Base-by-base conservation (phyloP, 768 basidiomycete genomes). In the Lactarius deliciosus region DNA sequence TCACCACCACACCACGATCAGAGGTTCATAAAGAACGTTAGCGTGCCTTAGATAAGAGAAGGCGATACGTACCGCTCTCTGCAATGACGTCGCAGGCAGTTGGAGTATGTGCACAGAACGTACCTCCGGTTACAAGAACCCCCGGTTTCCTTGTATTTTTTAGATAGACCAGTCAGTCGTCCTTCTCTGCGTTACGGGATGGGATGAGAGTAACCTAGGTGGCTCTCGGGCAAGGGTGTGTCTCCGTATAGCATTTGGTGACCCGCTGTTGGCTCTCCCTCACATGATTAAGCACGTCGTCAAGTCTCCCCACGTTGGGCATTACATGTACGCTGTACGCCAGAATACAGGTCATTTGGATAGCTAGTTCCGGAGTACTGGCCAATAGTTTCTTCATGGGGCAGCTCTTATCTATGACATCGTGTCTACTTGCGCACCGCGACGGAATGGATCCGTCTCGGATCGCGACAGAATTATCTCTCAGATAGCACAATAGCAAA, bases 371-470 rank as follows among this genome's bases (percentile, higher is more conserved):
- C 22, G 50, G 15, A 15, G 47, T 50, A 13, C 22, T 25, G 47
- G 22, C 47, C 22, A 50, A 50, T 22, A 7, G 22, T 15, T 53
- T 53, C 25, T 53, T 53, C 50, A 28, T 15, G 50, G 50, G 13
- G 50, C 25, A 53, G 50, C 25, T 25, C 50, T 53, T 53, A 53
- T 53, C 50, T 53, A 25, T 53, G 50, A 53, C 22, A 50, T 53
- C 13, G 50, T 25, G 50, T 53, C 22, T 28, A 13, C 50, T 53
- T 53, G 50, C 50, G 50, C 50, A 25, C 50, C 50, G 50, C 50
- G 13, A 53, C 50, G 50, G 25, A n/a, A 15, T 53, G 25, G 22
- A 15, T 53, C 50, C 50, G 50, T 53, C 50, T 25, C 50, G 50
- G 50, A 53, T 25, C 50, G 13, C 15, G 22, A 53, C 8, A 53